Conservation (phyloP, 345 rosid genomes). For the Abelmoschus esculentus region DNA sequence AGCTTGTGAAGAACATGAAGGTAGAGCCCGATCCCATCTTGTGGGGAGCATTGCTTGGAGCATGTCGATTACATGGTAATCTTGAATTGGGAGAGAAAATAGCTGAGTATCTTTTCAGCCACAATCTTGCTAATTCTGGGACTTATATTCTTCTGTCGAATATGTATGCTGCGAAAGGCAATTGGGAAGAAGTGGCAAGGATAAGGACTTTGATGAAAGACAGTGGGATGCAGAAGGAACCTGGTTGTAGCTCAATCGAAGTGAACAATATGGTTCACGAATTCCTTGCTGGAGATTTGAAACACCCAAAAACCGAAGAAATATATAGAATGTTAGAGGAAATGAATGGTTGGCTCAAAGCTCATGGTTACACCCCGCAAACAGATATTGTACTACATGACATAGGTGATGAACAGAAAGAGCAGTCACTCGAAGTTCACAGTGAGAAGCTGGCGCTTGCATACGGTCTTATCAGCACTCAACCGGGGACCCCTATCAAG, state of each 20-base stretch:
- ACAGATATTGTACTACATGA: slow-evolving; percentile 48
- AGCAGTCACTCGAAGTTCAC: slow-evolving; percentile 54
- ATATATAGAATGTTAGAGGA: slow-evolving; percentile 42
- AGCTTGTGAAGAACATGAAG: slow-evolving; percentile 38
- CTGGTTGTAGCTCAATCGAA: slow-evolving; percentile 63
- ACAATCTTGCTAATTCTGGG: slow-evolving; percentile 48
- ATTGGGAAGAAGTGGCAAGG: slow-evolving; percentile 55
- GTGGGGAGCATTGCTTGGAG: slow-evolving; percentile 69
- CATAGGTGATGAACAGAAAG: slow-evolving; percentile 39
- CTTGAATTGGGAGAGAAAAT: slow-evolving; percentile 54
- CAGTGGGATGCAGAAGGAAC: slow-evolving; percentile 50
- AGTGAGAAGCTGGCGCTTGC: slow-evolving; percentile 72
- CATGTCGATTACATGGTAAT: slow-evolving; percentile 52
- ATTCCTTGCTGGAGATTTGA: slow-evolving; percentile 46
- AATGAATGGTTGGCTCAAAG: slow-evolving; percentile 35
- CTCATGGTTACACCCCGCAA: slow-evolving; percentile 29
- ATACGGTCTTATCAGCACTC: slow-evolving; percentile 55
- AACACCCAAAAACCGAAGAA: slow-evolving; percentile 43
- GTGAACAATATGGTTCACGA: slow-evolving; percentile 40
- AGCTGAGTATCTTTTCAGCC: slow-evolving; percentile 48
- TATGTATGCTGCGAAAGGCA: slow-evolving; percentile 47
- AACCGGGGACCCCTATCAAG: slow-evolving; percentile 42
- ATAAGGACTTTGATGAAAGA: slow-evolving; percentile 69
- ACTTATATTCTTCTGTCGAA: slow-evolving; percentile 60
- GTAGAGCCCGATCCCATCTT: slow-evolving; percentile 47